Conservation (phyloP, 2,329 filamentous ascomycete species). For the Nemania serpens region DNA sequence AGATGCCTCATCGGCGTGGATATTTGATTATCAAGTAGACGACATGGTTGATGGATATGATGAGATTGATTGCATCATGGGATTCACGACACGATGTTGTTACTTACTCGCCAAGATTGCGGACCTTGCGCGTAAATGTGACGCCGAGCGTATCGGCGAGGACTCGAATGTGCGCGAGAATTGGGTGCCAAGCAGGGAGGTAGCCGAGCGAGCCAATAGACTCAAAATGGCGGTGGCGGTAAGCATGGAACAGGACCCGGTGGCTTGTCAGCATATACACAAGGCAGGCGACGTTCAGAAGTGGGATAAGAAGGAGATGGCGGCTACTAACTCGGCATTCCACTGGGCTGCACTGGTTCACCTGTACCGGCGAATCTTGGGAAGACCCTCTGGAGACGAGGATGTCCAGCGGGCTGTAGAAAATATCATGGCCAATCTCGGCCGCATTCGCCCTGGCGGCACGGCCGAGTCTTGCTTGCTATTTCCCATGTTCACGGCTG, state of each 20-base stretch:
- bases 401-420: slow-evolving; percentile 67
- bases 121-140: slow-evolving; percentile 70
- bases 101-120: slow-evolving; percentile 74
- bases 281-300: slow-evolving; percentile 55
- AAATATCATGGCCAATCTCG: slow-evolving; percentile 66
- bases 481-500: slow-evolving; percentile 83
- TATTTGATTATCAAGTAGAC: slow-evolving; percentile 57
- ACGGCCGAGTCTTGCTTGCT: slow-evolving; percentile 75
- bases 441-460: slow-evolving; percentile 66
- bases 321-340: slow-evolving; percentile 76
- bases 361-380: slow-evolving; percentile 73
- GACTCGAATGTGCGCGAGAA: slow-evolving; percentile 53
- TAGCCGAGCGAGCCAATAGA: slow-evolving; percentile 60
- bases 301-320: slow-evolving; percentile 67
- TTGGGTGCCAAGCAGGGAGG: slow-evolving; percentile 63
- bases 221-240: slow-evolving; percentile 66
- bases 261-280: slow-evolving; percentile 53
- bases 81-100: slow-evolving; percentile 74
- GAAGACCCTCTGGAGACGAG: slow-evolving; percentile 58
- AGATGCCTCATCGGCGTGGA: slow-evolving; percentile 54
- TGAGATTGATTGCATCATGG: slow-evolving; percentile 80
- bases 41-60: slow-evolving; percentile 60
- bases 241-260: slow-evolving; percentile 52
- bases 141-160: slow-evolving; percentile 64
- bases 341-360: slow-evolving; percentile 80